Evolutionary conservation across 805 yeast species (phyloP), one percentile per base, ranked within the genome.

Genomic region (Barnettozyma botsteinii): DNA sequence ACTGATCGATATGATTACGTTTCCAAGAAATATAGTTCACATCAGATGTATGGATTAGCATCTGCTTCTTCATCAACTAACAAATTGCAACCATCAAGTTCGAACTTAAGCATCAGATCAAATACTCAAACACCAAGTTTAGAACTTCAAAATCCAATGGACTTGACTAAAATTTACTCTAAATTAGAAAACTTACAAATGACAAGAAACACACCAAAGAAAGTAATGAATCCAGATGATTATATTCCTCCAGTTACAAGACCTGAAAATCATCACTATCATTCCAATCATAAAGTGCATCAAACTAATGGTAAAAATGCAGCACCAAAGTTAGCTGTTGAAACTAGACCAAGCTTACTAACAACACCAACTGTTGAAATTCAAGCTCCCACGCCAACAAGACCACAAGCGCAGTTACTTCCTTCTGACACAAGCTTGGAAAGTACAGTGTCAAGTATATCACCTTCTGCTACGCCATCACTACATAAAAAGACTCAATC

Each of bases 51-150:
- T n/a, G 22, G 31, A 25, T 23, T 15, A 19, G 5, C 41, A 21
- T 31, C 35, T 10, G 23, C 32, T 9, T 17, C 22, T 5, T 33
- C 36, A 21, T 38, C 51, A 11, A 37, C 46, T 5, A 41, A 41
- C n/a, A 30, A 31, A 28, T 15, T 33, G 15, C 25, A 27, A 15
- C 29, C 43, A 17, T n/a, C n/a, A 4, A 14, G 22, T 24, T 37
- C 35, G 3, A 33, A 20, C 14, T 15, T 11, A 15, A 26, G 17
- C 8, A 25, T 15, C 5, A 48, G 54, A 21, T 50, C 60, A 1
- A 49, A 59, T 13, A 48, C 58, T n/a, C 44, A 54, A 13, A 49
- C 61, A 2, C 60, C 67, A 22, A 47, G 39, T 14, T 27, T 47
- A 18, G 56, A 51, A 18, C 37, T 48, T 20, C 37, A 43, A 7